phyloP scores from a whole-genome alignment of 2,329 filamentous ascomycete species.

The Xylariaceae sp. region DNA sequence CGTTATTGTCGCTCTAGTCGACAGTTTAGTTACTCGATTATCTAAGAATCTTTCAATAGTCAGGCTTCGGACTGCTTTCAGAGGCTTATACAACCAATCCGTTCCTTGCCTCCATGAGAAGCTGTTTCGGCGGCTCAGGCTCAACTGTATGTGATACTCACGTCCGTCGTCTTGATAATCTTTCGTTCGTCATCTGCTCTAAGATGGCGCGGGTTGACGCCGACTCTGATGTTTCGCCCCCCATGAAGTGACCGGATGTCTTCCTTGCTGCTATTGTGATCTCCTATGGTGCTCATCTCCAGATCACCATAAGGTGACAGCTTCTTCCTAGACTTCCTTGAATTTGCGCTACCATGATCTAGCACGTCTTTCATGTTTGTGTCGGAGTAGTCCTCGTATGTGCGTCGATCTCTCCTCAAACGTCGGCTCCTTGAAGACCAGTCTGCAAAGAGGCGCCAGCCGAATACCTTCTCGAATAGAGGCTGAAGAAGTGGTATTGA shows the following conservation, averaged over 20 bases:
- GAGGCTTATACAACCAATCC: no score
- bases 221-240: background rate
- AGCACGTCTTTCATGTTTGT: background rate
- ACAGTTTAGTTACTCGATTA: no score
- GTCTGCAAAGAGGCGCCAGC: background rate
- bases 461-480: slow-evolving; percentile 20
- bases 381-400: background rate
- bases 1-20: no score
- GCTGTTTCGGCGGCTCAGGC: background rate
- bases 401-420: background rate
- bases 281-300: background rate
- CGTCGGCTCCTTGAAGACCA: background rate
- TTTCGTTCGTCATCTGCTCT: background rate
- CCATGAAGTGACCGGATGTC: background rate
- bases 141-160: background rate
- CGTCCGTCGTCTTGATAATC: background rate
- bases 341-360: background rate
- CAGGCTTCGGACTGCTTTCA: no score
- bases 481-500: slow-evolving; percentile 29
- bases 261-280: background rate
- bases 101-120: no score
- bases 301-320: background rate
- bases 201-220: background rate
- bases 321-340: background rate
- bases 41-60: no score